Evolutionary conservation across 345 rosid genomes (phyloP), one percentile per base, ranked within the genome.

Genomic region (Syzygium jambos): DNA sequence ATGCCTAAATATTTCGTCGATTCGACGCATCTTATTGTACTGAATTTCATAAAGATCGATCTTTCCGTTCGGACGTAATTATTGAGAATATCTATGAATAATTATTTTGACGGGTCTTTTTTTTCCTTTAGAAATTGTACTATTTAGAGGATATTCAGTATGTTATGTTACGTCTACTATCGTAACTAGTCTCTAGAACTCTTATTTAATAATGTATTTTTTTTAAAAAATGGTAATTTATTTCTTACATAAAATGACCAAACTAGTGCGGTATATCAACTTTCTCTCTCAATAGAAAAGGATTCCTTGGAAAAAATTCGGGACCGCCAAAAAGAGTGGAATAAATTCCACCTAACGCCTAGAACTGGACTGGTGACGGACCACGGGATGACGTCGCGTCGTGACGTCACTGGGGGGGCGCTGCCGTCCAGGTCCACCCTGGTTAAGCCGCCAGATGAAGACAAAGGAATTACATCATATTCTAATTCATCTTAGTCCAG

Each of bases 161-260:
- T 51, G 5, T 51, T 51, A 51, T 51, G 14, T 51, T 51, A 11
- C 15, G 15, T 51, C 14, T 13, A 14, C 52, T 4, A 14, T 8
- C 12, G 14, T 11, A 51, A 51, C 15, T 14, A 13, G n/a, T n/a
- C 2, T n/a, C 0, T 3, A 1, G n/a, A 63, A 63, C 2, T 2
- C 38, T 63, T 6, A 6, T 63, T n/a, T 8, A 63, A 63, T 63
- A 63, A 63, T n/a, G 30, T 25, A 57, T 9, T 56, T 25, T 25
- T 11, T 4, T 0, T 0, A 10, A 16, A 53, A 53, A 57, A 57
- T 25, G 27, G 19, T 53, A 17, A 57, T 11, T n/a, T 57, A 57
- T 57, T 57, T 57, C 27, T 14, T 25, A 25, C 65, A 0, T 57
- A 25, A 6, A 57, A 57, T 11, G 65, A 57, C 30, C 30, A 30